phyloP scores from a whole-genome alignment of 2,329 filamentous ascomycete genomes.

The Claviceps capensis region DNA sequence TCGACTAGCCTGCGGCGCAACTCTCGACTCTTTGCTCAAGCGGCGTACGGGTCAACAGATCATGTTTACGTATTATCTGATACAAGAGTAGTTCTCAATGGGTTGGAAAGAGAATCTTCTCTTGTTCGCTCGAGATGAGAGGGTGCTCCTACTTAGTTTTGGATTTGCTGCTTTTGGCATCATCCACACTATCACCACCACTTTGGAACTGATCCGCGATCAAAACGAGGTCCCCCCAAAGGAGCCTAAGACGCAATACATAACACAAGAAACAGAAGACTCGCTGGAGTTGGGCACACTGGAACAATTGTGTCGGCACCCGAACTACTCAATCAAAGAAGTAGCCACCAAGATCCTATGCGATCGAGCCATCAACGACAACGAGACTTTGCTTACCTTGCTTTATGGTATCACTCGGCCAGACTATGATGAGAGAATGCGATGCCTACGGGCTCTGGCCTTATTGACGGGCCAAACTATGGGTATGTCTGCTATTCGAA shows the following conservation, averaged over 20 bases:
- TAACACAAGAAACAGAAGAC: slow-evolving; percentile 64
- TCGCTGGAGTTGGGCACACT: slow-evolving; percentile 53
- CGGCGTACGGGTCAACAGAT: slow-evolving; percentile 3
- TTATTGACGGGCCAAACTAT: slow-evolving; percentile 34
- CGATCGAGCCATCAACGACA: slow-evolving; percentile 45
- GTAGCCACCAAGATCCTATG: slow-evolving; percentile 48
- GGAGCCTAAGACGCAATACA: slow-evolving; percentile 56
- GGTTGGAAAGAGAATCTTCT: slow-evolving; percentile 18
- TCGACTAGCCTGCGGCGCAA: neutral
- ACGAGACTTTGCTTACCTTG: slow-evolving; percentile 32
- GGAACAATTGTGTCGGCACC: slow-evolving; percentile 52
- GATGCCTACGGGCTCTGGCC: slow-evolving; percentile 40
- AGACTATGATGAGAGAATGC: slow-evolving; percentile 46
- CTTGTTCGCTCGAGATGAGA: slow-evolving; percentile 32
- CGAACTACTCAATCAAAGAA: slow-evolving; percentile 59
- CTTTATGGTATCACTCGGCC: slow-evolving; percentile 44
- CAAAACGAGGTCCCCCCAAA: slow-evolving; percentile 52
- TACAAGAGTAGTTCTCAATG: slow-evolving; percentile 19
- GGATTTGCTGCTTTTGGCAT: slow-evolving; percentile 45
- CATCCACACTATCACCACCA: slow-evolving; percentile 40
- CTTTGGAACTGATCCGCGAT: slow-evolving; percentile 46
- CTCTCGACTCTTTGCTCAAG: neutral
- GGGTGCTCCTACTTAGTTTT: slow-evolving; percentile 38
- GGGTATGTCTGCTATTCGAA: slow-evolving; percentile 9
- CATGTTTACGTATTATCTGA: slow-evolving; percentile 7